These are phyloP conservation scores for Ceratocystis cubensis DNA, from an alignment of 2,329 filamentous ascomycete genomes.

Conservation along the genomic window DNA sequence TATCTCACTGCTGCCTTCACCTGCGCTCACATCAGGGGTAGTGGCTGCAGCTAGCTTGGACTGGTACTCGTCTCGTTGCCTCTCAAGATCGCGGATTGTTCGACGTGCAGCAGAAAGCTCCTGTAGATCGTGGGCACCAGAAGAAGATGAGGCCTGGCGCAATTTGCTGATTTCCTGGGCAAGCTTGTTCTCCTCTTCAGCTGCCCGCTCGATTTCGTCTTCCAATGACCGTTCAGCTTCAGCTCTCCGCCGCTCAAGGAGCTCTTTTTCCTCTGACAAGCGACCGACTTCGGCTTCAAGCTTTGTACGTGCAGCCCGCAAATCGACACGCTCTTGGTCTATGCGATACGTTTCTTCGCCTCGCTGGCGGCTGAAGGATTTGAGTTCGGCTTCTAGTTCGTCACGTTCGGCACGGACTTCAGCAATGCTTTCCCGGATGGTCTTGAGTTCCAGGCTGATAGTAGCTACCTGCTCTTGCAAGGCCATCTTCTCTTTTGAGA, in stretches of 20 bases:
- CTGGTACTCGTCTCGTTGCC: conserved; percentile 44
- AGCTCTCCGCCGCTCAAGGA: conserved; percentile 43
- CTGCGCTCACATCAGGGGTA: conserved; percentile 26
- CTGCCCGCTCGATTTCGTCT: conserved; percentile 52
- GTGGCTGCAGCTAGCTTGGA: conserved; percentile 30
- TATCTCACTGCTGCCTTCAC: conserved; percentile 41
- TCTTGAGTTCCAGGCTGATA: conserved; percentile 47
- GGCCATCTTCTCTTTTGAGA: conserved; percentile 47
- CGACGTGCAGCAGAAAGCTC: conserved; percentile 48
- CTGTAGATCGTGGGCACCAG: conserved; percentile 36
- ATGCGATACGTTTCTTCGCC: conserved; percentile 47
- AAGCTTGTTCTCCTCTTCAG: conserved; percentile 52
- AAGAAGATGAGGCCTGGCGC: conserved; percentile 34
- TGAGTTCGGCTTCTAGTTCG: conserved; percentile 43
- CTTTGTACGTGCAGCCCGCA: conserved; percentile 54
- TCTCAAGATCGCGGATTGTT: conserved; percentile 53
- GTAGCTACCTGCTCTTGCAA: conserved; percentile 51
- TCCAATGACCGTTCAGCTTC: conserved; percentile 52
- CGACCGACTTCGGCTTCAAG: conserved; percentile 55
- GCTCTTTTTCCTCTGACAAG: conserved; percentile 50
- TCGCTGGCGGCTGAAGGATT: conserved; percentile 28
- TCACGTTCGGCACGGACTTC: conserved; percentile 54
- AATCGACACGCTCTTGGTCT: conserved; percentile 56
- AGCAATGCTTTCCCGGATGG: conserved; percentile 42
- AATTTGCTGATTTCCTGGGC: conserved; percentile 42